A percentile compares a stretch with the other conserved stretches of the same genome.
Conservation (phyloP, 495 filamentous ascomycete species). For the Amniculicola lignicola region DNA sequence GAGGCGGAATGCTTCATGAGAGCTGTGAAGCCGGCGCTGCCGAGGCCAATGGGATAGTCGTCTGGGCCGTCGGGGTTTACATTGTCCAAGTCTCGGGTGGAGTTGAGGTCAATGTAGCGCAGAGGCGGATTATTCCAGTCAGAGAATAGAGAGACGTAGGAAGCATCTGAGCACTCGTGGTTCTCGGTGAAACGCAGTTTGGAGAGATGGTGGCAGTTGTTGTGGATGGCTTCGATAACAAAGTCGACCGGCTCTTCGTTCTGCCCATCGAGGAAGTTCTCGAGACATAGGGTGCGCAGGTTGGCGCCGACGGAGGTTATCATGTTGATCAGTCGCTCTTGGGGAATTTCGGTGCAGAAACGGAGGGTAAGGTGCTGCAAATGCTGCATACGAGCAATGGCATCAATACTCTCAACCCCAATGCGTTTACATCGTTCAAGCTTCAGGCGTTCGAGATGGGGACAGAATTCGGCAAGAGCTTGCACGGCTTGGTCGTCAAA, state of each 20-base stretch:
- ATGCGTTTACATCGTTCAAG: conserved; percentile 58
- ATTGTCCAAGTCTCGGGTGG: conserved; percentile 70
- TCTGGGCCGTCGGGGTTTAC: conserved; percentile 58
- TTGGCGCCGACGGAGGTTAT: conserved; percentile 56
- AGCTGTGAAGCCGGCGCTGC: conserved; percentile 67
- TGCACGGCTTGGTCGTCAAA: conserved; percentile 67
- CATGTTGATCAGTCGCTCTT: conserved; percentile 56
- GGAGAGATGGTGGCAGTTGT: conserved; percentile 59
- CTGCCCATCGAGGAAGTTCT: conserved; percentile 39
- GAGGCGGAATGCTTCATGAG: conserved; percentile 80
- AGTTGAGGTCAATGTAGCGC: conserved; percentile 64
- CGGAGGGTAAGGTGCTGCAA: conserved; percentile 73
- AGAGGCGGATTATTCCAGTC: conserved; percentile 71
- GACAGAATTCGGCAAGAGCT: conserved; percentile 56
- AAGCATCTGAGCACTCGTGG: conserved; percentile 68
- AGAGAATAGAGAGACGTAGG: conserved; percentile 65
- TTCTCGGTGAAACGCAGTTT: conserved; percentile 80
- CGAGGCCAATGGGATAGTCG: conserved; percentile 61
- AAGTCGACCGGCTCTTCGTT: conserved; percentile 37
- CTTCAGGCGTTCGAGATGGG: conserved; percentile 68
- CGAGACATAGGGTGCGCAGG: conserved; percentile 70
- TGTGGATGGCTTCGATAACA: conserved; percentile 58
- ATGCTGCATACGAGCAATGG: conserved; percentile 54
- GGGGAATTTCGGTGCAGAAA: conserved; percentile 54
- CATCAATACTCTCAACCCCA: conserved; percentile 47